Evolutionary conservation across 495 filamentous ascomycete genomes (phyloP), one percentile per base, ranked within the genome.

Genomic region (Penicillium manginii): DNA sequence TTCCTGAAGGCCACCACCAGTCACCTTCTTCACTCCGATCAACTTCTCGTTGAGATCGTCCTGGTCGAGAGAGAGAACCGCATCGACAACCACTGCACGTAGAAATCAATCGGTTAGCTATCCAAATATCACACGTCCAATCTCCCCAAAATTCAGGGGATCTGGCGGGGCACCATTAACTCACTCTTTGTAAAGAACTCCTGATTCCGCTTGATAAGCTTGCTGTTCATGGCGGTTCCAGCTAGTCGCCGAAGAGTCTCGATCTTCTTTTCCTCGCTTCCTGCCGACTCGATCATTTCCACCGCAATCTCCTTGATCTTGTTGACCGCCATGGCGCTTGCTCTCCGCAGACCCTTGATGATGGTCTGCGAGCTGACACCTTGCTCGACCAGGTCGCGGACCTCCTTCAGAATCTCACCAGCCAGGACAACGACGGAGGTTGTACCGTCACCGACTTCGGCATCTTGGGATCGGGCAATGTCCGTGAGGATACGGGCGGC

Each of bases 181-280:
- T 64, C 79, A 96, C 92, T 98, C 81, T 96, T 92, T 33, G 94
- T 97, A 74, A 98, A 98, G 77, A 98, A 98, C 3, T 86, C 86
- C 52, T 93, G 88, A 75, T 98, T 98, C 66, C 92, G 86, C 82
- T 98, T 96, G 76, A 98, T 98, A 59, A 98, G 83, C 80, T 98
- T 98, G 81, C 91, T 96, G 78, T 93, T 97, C 94, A 98, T 98
- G 59, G 94, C 94, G n/a, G 94, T 98, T 46, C 81, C 92, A 23
- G 94, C 94, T 65, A 98, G 80, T 69, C 96, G 93, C 73, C 81
- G 79, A 49, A 98, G 83, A 31, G 93, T 97, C 70, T 97, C 92
- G 60, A 91, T 85, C 78, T 90, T 88, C 77, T 93, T 96, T 42
- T 85, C 83, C 72, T 96, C 91, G 64, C 77, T 85, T 42, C 58